Conservation (phyloP, 139 green algal species). For the Mesotaenium endlicherianum region DNA sequence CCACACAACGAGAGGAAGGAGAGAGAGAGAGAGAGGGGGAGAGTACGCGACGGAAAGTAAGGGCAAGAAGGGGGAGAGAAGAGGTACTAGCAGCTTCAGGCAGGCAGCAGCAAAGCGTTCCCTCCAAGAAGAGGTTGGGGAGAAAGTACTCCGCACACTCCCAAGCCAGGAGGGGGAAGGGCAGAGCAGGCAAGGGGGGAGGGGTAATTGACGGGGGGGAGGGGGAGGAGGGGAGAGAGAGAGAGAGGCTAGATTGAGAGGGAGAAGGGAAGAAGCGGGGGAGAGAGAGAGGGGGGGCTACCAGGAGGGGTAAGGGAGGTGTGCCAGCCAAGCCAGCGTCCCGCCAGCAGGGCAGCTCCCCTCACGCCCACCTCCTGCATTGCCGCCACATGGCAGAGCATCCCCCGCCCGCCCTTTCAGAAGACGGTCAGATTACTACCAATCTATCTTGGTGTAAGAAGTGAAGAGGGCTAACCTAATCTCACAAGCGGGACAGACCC, state of each 20-base stretch:
- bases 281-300: neutral
- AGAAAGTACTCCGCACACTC: neutral
- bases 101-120: neutral
- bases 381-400: no score
- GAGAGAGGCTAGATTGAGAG: no score
- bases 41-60: no score
- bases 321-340: constrained; percentile 31
- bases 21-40: no score
- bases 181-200: neutral
- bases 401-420: no score
- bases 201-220: neutral
- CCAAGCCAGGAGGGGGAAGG: neutral
- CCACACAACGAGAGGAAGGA: no score
- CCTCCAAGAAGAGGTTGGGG: neutral
- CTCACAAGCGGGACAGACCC: no score
- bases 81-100: no score
- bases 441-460: no score
- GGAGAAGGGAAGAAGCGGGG: neutral
- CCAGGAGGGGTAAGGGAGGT: neutral
- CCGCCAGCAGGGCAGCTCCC: constrained; percentile 18
- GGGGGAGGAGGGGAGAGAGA: neutral
- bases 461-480: no score
- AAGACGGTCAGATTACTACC: no score
- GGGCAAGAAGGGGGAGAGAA: no score
- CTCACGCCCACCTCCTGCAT: constrained; percentile 33